phyloP scores from a whole-genome alignment of 169 alveolate species.

The Eimeria praecox region DNA sequence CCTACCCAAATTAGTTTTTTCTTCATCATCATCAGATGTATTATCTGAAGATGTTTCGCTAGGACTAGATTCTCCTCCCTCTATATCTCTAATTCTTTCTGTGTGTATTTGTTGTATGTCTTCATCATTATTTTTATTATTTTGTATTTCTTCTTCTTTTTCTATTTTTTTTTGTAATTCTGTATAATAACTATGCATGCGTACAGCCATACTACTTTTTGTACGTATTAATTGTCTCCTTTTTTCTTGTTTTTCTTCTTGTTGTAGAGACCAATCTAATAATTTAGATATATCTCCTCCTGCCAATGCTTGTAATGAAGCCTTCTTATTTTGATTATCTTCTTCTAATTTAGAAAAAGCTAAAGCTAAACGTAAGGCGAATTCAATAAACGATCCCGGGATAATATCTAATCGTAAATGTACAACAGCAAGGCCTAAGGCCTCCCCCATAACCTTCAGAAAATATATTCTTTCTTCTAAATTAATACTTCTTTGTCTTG shows the following conservation, averaged over 20 bases:
- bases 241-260: not conserved
- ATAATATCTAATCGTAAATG: conserved; percentile 86
- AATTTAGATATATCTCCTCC: conserved; percentile 62
- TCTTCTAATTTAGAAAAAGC: conserved; percentile 38
- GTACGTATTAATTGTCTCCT: not conserved
- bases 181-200: conserved; percentile 26
- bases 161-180: not conserved
- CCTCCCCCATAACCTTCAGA: conserved; percentile 85
- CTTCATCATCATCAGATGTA: not conserved
- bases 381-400: conserved; percentile 82
- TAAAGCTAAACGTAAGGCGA: conserved; percentile 44
- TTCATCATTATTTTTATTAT: not conserved
- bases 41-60: not conserved
- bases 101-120: not conserved
- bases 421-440: conserved; percentile 86
- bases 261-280: conserved; percentile 38
- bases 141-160: not conserved
- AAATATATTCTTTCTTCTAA: conserved; percentile 85
- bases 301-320: conserved; percentile 58
- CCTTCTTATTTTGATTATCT: conserved; percentile 46
- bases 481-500: conserved; percentile 63
- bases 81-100: not conserved
- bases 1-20: not conserved
- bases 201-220: not conserved
- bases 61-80: not conserved